phyloP scores from a whole-genome alignment of 495 filamentous ascomycete species.

The Sphaerosporella brunnea region DNA sequence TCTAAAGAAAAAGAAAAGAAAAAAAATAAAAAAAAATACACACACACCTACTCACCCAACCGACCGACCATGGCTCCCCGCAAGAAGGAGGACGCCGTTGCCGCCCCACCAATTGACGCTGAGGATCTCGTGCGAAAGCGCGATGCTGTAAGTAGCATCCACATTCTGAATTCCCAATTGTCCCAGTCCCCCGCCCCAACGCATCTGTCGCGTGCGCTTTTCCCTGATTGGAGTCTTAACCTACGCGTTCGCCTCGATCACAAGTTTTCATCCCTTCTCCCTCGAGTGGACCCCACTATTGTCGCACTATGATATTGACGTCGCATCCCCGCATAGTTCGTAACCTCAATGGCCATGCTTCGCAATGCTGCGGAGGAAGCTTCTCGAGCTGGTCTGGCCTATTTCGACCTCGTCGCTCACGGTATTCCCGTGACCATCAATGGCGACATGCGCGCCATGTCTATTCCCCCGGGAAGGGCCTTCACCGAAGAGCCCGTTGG shows the following conservation, averaged over 20 bases:
- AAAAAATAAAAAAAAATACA: not conserved
- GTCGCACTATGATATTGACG: not conserved
- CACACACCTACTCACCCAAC: not conserved
- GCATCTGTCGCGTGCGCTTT: too few relatives aligned
- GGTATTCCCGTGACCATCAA: not conserved
- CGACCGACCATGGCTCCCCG: conserved; percentile 4
- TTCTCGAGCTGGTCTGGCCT: conserved; percentile 15
- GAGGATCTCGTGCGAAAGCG: conserved; percentile 23
- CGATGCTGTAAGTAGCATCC: conserved; percentile 22
- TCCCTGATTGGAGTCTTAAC: too few relatives aligned
- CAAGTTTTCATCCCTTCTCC: not conserved
- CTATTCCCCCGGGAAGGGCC: conserved; percentile 8
- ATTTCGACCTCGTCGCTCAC: conserved; percentile 16
- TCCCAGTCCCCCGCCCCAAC: too few relatives aligned
- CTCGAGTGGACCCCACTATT: not conserved
- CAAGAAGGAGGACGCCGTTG: conserved; percentile 2
- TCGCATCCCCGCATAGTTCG: conserved; percentile 12
- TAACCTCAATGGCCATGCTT: conserved; percentile 22
- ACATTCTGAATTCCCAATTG: too few relatives aligned
- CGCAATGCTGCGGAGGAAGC: conserved; percentile 21
- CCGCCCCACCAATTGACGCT: conserved; percentile 19
- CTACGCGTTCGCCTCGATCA: too few relatives aligned
- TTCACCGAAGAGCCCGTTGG: conserved; percentile 16
- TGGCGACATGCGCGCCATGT: conserved; percentile 10
- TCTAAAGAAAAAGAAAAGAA: not conserved